Evolutionary conservation across 2,329 filamentous ascomycete species (phyloP), one percentile per base, ranked within the genome.

Genomic region (Aspergillus floridensis): DNA sequence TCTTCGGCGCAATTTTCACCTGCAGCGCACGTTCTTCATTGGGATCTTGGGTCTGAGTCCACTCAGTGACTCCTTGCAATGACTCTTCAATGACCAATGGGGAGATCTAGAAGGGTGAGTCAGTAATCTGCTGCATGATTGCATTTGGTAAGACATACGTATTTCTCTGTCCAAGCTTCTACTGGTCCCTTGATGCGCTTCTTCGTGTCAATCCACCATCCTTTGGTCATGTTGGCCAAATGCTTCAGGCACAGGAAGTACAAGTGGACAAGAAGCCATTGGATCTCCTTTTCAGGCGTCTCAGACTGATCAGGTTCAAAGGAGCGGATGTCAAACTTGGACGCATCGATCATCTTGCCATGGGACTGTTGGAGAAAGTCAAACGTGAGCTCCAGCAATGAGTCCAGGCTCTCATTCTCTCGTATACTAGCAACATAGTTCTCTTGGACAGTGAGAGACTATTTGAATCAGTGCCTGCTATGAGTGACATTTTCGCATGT

Each of bases 351-450:
- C 0, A 91, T 85, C 61, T 87, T 88, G 5, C 88, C 90, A 29
- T 86, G 84, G 0, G 87, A 87, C 67, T 93, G 90, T 16, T 92
- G 91, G 0, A 98, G 84, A 50, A 96, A 88, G 63, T 96, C 90
- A 70, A 96, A 95, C 8, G 86, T 86, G 62, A 97, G 92, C 51
- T 89, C 82, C 26, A 98, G 79, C 1, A 99, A 77, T 1, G 88
- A 86, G 0, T 79, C 76, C 0, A 96, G 77, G 58, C 88, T 88
- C 11, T 87, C 84, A 14, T 88, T 87, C 26, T 89, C 84, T 72
- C 92, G 95, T 58, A 99, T 83, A 59, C 90, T 86, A 24, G 91
- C 85, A 0, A 86, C 84, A 69, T 97, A 98, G 68, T 93, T 88
- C 59, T 85, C 86, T 66, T 92, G 90, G 16, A 98, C 86, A 67